Base-by-base conservation (phyloP, 139 green algal species). In the Axilococcus clingmanii region DNA sequence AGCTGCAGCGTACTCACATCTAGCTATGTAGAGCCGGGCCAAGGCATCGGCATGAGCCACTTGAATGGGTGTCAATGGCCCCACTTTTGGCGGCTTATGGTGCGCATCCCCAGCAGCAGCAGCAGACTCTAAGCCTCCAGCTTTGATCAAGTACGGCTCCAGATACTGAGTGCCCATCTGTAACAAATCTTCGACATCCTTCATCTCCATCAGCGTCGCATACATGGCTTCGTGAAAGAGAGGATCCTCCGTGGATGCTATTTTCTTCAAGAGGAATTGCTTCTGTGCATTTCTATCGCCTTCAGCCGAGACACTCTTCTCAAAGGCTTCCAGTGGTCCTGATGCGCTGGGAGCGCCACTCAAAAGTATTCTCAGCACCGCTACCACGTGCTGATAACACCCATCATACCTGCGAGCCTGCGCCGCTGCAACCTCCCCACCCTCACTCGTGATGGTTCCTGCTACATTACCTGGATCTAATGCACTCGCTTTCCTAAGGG, bases 191-290 rank as follows among this genome's bases (percentile, higher is more conserved):
- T 50, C 47, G 7, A 56, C 31, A 14, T 55, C 33, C 7, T 46
- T 42, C 3, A 44, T 25, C 38, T 77, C 62, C 17, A 86, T 53
- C 29, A 88, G 60, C 20, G 62, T 66, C 44, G 44, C 43, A 60
- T 82, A 86, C 34, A 85, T 66, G 32, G 62, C 54, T 23, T 69
- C 48, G 12, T 77, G 65, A 45, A 83, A 76, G 55, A 62, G 68
- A 17, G 56, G 34, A 60, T 86, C 74, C 0, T 49, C 17, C 7
- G 61, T 42, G 4, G 59, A 38, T 0, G 54, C 72, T 0, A 65
- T 57, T 5, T 42, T 30, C 30, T 52, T 40, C 45, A 72, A 51
- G 28, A 68, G 59, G 20, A 42, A 38, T 23, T 53, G 12, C 1
- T 46, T 37, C 42, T 71, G 47, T 35, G 43, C 34, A 45, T 51